These are phyloP conservation scores for Pisolithus albus DNA, from an alignment of 768 basidiomycete species.

Conservation along the genomic window DNA sequence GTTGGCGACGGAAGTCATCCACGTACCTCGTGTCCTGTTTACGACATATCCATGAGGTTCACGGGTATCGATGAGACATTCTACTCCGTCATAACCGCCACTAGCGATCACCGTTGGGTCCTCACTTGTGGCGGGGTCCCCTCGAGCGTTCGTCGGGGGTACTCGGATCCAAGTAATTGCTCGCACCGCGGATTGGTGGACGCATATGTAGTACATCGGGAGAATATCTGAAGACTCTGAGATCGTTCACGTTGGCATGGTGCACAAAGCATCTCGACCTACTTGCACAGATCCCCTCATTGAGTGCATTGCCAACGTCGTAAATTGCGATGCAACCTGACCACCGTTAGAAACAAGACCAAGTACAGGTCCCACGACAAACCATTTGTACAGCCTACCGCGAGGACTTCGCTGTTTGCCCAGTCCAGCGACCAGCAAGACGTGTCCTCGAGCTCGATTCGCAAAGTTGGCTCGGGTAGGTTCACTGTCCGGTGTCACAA, in stretches of 20 bases:
- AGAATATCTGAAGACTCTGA: conserved; percentile 30
- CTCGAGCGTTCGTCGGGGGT: conserved; percentile 48
- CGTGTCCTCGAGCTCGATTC: conserved; percentile 70
- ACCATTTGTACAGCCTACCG: conserved; percentile 85
- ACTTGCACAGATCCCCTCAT: conserved; percentile 28
- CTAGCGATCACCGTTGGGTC: conserved; percentile 72
- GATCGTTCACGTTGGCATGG: neutral
- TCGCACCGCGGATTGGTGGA: conserved; percentile 78
- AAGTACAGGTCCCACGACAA: neutral
- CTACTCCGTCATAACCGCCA: conserved; percentile 76
- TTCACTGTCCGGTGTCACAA: conserved; percentile 36
- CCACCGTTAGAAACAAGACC: neutral
- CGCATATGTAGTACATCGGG: conserved; percentile 65
- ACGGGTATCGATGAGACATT: conserved; percentile 70
- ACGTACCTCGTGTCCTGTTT: conserved; percentile 69
- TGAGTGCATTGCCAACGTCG: conserved; percentile 41
- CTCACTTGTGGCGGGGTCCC: conserved; percentile 37
- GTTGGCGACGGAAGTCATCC: neutral
- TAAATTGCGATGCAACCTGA: conserved; percentile 54
- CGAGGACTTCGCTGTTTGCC: conserved; percentile 79
- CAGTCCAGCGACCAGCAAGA: conserved; percentile 81
- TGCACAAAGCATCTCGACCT: conserved; percentile 1
- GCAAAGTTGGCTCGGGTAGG: conserved; percentile 56
- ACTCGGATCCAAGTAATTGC: conserved; percentile 68
- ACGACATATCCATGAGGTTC: conserved; percentile 61